Evolutionary conservation across 371 early-diverging fungal species (phyloP).

Genomic region (Mucor mucedo): DNA sequence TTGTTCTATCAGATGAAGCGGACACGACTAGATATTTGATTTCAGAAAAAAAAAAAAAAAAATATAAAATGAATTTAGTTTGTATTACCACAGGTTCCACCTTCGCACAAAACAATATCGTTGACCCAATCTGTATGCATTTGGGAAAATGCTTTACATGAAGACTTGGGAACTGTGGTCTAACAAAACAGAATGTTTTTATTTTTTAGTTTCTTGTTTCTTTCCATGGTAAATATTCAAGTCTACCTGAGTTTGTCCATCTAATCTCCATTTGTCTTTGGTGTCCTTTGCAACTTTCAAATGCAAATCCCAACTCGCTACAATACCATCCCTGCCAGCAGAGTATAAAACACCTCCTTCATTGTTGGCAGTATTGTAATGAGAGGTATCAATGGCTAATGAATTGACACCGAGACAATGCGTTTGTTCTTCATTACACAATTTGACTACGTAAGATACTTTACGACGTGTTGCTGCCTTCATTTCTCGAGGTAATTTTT

Average conservation of each 20-base stretch:
- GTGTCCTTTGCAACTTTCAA: constrained; percentile 35
- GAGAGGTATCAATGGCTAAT: constrained; percentile 66
- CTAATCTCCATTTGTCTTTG: constrained; percentile 17
- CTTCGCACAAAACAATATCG: constrained; percentile 77
- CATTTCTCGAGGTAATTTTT: constrained; percentile 24
- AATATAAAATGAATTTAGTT: not conserved
- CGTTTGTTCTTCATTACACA: constrained; percentile 53
- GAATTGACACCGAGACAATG: constrained; percentile 81
- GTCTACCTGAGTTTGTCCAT: constrained; percentile 15
- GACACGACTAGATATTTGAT: constrained; percentile 69
- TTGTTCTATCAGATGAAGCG: constrained; percentile 91
- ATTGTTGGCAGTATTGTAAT: constrained; percentile 18
- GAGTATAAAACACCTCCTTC: constrained; percentile 81
- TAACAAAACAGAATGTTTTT: constrained; percentile 13
- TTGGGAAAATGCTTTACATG: constrained; percentile 72
- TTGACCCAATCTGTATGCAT: constrained; percentile 97
- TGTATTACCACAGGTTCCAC: constrained; percentile 40
- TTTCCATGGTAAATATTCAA: no score
- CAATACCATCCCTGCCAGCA: constrained; percentile 89
- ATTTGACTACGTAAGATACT: constrained; percentile 67
- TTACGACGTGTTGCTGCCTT: constrained; percentile 53
- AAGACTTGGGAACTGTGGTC: constrained; percentile 49
- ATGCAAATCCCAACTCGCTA: constrained; percentile 87
- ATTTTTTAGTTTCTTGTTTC: not conserved
- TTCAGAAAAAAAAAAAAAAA: not conserved